Conservation (phyloP, 495 filamentous ascomycete species). For the Lasiosphaeriaceae sp. region DNA sequence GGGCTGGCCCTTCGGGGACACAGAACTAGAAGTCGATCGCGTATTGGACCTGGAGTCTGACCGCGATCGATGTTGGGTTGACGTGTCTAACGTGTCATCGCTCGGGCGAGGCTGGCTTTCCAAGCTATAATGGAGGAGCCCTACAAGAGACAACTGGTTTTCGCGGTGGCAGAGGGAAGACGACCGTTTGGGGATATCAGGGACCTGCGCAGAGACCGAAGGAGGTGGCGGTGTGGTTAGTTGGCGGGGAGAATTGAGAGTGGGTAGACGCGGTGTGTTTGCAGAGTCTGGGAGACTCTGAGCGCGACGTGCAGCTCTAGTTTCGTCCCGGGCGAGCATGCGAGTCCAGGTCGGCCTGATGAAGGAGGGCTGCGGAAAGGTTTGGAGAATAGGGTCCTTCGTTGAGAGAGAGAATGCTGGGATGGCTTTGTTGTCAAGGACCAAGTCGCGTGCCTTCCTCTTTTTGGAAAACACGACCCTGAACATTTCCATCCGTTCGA, state of each 20-base stretch:
- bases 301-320: constrained; percentile 26
- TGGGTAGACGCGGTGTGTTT: constrained; percentile 5
- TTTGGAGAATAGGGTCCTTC: constrained; percentile 8
- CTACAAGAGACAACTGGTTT: constrained; percentile 10
- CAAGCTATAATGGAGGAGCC: constrained; percentile 24
- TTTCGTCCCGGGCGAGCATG: constrained; percentile 44
- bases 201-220: background rate
- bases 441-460: constrained; percentile 10
- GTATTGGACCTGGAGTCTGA: constrained; percentile 11
- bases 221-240: background rate
- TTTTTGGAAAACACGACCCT: constrained; percentile 31
- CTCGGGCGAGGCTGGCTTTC: background rate
- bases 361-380: constrained; percentile 44
- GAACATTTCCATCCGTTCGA: constrained; percentile 28
- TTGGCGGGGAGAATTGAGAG: background rate
- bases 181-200: constrained; percentile 15
- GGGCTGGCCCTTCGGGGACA: constrained; percentile 18
- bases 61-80: constrained; percentile 9
- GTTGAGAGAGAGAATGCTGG: constrained; percentile 1
- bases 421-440: constrained; percentile 1
- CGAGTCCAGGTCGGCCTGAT: constrained; percentile 42
- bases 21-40: constrained; percentile 11
- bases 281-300: constrained; percentile 37
- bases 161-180: constrained; percentile 10
- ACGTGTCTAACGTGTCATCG: background rate